phyloP scores from a whole-genome alignment of 1,284 basidiomycete genomes.

The Malassezia sympodialis region DNA sequence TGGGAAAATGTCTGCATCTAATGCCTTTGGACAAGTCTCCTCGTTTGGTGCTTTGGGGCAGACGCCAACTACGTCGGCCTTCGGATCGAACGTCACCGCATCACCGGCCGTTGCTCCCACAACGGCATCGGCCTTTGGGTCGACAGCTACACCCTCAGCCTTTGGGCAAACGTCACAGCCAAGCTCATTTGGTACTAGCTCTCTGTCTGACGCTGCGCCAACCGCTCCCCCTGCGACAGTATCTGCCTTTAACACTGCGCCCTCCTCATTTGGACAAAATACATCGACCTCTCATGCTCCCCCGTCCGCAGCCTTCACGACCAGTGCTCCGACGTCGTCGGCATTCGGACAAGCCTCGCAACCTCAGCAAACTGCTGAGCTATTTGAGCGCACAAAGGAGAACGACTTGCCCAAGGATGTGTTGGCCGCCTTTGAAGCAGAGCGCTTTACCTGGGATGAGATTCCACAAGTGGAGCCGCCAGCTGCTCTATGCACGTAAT shows the following conservation, averaged over 20 bases:
- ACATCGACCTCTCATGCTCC: background rate
- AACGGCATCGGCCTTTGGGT: background rate
- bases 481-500: slow-evolving; percentile 8
- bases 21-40: slow-evolving; percentile 1
- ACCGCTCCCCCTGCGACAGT: background rate
- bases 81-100: background rate
- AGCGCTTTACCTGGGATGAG: slow-evolving; percentile 9
- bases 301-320: background rate
- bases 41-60: background rate
- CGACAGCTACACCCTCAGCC: background rate
- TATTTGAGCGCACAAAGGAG: background rate
- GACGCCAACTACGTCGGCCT: background rate
- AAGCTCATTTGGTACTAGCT: background rate
- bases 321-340: background rate
- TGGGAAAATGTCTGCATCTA: background rate
- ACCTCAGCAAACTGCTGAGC: background rate
- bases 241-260: background rate
- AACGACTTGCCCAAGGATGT: slow-evolving; percentile 9
- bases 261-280: background rate
- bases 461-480: slow-evolving; percentile 17
- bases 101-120: background rate
- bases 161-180: background rate
- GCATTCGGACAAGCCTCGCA: background rate
- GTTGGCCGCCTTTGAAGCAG: slow-evolving; percentile 4
- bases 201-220: background rate